A percentile compares a stretch with the other conserved stretches of the same genome.
phyloP scores from a whole-genome alignment of 2,329 filamentous ascomycete genomes.

The Microsporum canis region DNA sequence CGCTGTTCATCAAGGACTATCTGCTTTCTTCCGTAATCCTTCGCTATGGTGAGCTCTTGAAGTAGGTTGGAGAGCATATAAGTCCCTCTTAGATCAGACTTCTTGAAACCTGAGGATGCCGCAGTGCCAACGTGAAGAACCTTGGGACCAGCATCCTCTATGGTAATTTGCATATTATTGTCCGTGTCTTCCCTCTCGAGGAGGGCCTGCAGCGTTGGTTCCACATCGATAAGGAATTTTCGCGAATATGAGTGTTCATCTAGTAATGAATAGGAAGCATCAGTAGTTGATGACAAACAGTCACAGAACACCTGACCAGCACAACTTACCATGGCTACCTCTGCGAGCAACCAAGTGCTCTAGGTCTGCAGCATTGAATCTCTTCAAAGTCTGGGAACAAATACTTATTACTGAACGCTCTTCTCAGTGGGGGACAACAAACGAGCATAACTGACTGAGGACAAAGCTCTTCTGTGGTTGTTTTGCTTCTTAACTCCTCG shows the following conservation, averaged over 20 bases:
- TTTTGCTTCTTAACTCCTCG: constrained; percentile 27
- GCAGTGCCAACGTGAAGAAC: constrained; percentile 75
- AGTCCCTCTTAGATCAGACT: constrained; percentile 83
- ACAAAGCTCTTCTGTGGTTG: constrained; percentile 11
- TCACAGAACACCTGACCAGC: neutral
- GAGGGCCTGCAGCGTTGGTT: constrained; percentile 67
- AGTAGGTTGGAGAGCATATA: constrained; percentile 96
- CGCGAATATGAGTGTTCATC: constrained; percentile 65
- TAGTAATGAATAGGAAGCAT: constrained; percentile 25
- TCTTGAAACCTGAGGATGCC: constrained; percentile 72
- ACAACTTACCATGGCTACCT: constrained; percentile 34
- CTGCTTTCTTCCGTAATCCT: constrained; percentile 78
- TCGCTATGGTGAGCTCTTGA: constrained; percentile 84
- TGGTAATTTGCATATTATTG: constrained; percentile 91
- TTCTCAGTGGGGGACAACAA: neutral
- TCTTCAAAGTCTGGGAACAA: constrained; percentile 24
- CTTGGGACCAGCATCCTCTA: constrained; percentile 90
- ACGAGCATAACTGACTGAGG: constrained; percentile 9
- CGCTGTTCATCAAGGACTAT: constrained; percentile 85
- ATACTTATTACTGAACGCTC: constrained; percentile 11
- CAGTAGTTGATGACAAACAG: neutral
- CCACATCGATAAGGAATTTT: constrained; percentile 77
- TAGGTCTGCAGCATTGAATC: constrained; percentile 28
- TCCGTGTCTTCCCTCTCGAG: constrained; percentile 85
- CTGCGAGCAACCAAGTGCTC: constrained; percentile 29